A percentile compares a stretch with the other conserved stretches of the same genome.
These are phyloP conservation scores for Phytophthora pistaciae DNA, from an alignment of 352 stramenopile genomes.

Conservation along the genomic window DNA sequence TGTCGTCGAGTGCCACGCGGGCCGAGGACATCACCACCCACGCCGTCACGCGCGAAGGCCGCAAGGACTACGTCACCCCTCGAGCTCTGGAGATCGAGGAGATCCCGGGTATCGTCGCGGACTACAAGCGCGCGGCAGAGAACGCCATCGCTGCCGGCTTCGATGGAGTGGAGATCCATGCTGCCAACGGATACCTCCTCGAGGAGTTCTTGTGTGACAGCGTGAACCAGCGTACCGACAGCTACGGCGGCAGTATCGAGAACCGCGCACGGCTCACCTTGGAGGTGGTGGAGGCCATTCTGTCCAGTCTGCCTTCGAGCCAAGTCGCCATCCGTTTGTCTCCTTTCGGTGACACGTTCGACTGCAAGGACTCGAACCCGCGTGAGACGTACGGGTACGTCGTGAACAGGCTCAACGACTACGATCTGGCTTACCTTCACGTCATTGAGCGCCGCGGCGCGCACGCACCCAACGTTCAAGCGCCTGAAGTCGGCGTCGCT, in stretches of 20 bases:
- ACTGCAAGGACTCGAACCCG: constrained; percentile 42
- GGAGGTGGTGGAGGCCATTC: constrained; percentile 61
- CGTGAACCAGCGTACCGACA: constrained; percentile 80
- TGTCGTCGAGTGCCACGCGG: constrained; percentile 21
- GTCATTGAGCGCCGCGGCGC: constrained; percentile 50
- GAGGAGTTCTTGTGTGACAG: constrained; percentile 85
- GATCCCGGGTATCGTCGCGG: constrained; percentile 61
- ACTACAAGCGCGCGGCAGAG: constrained; percentile 63
- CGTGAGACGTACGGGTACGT: constrained; percentile 44
- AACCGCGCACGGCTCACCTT: constrained; percentile 78
- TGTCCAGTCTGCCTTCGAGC: constrained; percentile 32
- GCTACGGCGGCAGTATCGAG: constrained; percentile 80
- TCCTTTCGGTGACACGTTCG: constrained; percentile 44
- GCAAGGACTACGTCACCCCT: constrained; percentile 55
- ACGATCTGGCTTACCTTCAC: constrained; percentile 55
- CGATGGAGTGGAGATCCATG: constrained; percentile 91
- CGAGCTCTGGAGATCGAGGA: constrained; percentile 69
- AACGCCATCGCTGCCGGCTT: constrained; percentile 86
- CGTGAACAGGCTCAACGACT: constrained; percentile 35
- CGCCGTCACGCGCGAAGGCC: constrained; percentile 22
- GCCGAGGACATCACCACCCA: constrained; percentile 8
- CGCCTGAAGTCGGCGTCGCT: constrained; percentile 40
- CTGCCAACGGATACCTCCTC: constrained; percentile 91
- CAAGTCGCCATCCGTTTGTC: constrained; percentile 32
- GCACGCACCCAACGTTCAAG: constrained; percentile 25